Evolutionary conservation across 139 green algal genomes (phyloP).

Genomic region (Chlorella sorokiniana): DNA sequence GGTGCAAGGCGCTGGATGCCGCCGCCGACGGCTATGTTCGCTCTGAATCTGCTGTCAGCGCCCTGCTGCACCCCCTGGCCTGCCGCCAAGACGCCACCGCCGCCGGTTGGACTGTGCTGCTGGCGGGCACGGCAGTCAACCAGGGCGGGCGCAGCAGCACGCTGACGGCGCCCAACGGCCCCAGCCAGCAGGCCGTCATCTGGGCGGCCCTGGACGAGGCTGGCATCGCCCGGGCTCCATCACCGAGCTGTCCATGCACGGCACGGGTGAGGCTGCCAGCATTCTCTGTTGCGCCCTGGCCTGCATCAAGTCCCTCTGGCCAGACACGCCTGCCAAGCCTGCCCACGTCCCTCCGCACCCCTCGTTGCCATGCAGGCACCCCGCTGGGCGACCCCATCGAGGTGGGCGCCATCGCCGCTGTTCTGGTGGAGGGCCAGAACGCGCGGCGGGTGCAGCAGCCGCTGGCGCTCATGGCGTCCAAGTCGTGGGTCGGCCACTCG

Average conservation of each 20-base stretch:
- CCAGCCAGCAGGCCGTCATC: conserved; percentile 82
- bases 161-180: conserved; percentile 88
- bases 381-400: conserved; percentile 90
- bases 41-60: conserved; percentile 54
- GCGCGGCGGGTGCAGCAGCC: conserved; percentile 15
- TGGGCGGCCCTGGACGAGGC: conserved; percentile 48
- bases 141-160: conserved; percentile 84
- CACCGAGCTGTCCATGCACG: conserved; percentile 60
- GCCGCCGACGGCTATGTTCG: conserved; percentile 83
- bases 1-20: conserved; percentile 90
- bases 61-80: conserved; percentile 39
- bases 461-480: conserved; percentile 57
- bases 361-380: conserved; percentile 51
- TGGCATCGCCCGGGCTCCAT: conserved; percentile 6
- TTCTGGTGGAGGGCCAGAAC: conserved; percentile 33
- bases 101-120: conserved; percentile 22
- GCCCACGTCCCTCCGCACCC: neutral
- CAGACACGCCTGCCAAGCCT: neutral
- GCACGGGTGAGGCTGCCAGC: conserved; percentile 58
- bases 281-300: too few species aligned
- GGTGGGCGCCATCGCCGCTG: conserved; percentile 61
- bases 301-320: neutral
- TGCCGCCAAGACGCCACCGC: neutral
- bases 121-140: conserved; percentile 51
- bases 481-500: conserved; percentile 79